A percentile compares a stretch with the other conserved stretches of the same genome.
phyloP scores from a whole-genome alignment of 2,329 filamentous ascomycete species.

The Orbilia ellipsospora region DNA sequence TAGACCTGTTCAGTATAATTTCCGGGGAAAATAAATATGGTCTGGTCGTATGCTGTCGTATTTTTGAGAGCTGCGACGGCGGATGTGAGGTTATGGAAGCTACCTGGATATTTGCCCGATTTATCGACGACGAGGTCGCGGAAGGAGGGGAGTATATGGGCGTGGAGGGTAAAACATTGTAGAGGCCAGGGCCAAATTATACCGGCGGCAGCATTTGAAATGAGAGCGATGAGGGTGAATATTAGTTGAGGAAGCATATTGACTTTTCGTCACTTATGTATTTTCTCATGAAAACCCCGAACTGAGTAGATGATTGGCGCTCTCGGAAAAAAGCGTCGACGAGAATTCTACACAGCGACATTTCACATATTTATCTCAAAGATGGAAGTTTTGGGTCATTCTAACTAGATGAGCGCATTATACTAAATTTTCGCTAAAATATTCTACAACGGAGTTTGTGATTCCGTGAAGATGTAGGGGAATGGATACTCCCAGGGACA shows the following conservation, averaged over 20 bases:
- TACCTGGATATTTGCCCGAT: conserved; percentile 32
- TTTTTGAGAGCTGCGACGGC: conserved; percentile 42
- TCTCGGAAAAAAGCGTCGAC: too few species aligned
- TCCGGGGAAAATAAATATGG: conserved; percentile 72
- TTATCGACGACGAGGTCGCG: conserved; percentile 42
- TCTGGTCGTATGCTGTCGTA: conserved; percentile 33
- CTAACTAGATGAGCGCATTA: too few species aligned
- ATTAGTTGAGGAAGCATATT: conserved; percentile 22
- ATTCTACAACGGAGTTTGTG: too few species aligned
- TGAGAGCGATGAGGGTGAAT: conserved; percentile 10
- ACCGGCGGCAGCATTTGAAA: conserved; percentile 17
- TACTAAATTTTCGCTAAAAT: too few species aligned
- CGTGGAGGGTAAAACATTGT: conserved; percentile 28
- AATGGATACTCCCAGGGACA: background rate
- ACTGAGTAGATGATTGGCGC: too few species aligned
- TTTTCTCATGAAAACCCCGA: too few species aligned
- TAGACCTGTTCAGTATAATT: conserved; percentile 73
- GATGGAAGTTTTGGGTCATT: too few species aligned
- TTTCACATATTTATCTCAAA: too few species aligned
- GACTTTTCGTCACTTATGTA: background rate
- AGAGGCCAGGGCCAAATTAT: conserved; percentile 32
- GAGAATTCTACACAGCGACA: too few species aligned
- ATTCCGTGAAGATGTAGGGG: background rate
- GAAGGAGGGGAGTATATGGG: conserved; percentile 18
- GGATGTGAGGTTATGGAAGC: conserved; percentile 23